These are phyloP conservation scores for Trichosporon ovoides DNA, from an alignment of 1,284 basidiomycete species.

Conservation along the genomic window DNA sequence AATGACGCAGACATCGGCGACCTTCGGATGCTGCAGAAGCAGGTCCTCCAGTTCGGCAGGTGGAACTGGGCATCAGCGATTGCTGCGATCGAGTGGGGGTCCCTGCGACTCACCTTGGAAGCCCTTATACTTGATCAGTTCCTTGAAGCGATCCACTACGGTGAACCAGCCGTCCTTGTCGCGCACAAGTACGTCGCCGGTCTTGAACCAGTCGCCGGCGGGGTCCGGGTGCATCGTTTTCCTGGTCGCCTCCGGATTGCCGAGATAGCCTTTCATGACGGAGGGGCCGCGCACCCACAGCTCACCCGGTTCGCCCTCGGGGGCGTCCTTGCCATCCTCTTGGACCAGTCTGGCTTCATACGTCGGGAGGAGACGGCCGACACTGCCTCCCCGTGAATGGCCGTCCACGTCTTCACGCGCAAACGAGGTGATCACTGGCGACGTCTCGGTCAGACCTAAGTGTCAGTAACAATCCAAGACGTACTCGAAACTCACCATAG, in stretches of 20 bases:
- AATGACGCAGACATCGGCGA: slow-evolving; percentile 67
- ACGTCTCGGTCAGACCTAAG: slow-evolving; percentile 53
- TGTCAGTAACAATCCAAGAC: slow-evolving; percentile 28
- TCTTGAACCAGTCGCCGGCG: slow-evolving; percentile 67
- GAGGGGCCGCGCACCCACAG: slow-evolving; percentile 71
- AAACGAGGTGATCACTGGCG: slow-evolving; percentile 29
- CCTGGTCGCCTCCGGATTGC: slow-evolving; percentile 63
- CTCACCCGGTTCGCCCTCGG: slow-evolving; percentile 64
- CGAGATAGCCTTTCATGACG: slow-evolving; percentile 69
- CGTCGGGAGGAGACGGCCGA: slow-evolving; percentile 70
- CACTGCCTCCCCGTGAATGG: slow-evolving; percentile 54
- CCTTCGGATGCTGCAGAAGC: slow-evolving; percentile 63
- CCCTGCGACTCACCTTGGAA: slow-evolving; percentile 27
- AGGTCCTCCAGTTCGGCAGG: slow-evolving; percentile 76
- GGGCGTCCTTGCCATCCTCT: slow-evolving; percentile 41
- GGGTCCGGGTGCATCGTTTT: slow-evolving; percentile 56
- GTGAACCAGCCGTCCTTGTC: slow-evolving; percentile 57
- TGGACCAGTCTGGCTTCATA: slow-evolving; percentile 67
- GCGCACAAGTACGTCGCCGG: slow-evolving; percentile 65
- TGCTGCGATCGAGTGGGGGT: no score
- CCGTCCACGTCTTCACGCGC: slow-evolving; percentile 11
- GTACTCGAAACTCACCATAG: slow-evolving; percentile 27
- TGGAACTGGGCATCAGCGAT: slow-evolving; percentile 53
- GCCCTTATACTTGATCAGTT: slow-evolving; percentile 70
- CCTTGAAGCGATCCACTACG: slow-evolving; percentile 57